phyloP scores from a whole-genome alignment of 2,329 filamentous ascomycete species.

The Penicillium sp. region DNA sequence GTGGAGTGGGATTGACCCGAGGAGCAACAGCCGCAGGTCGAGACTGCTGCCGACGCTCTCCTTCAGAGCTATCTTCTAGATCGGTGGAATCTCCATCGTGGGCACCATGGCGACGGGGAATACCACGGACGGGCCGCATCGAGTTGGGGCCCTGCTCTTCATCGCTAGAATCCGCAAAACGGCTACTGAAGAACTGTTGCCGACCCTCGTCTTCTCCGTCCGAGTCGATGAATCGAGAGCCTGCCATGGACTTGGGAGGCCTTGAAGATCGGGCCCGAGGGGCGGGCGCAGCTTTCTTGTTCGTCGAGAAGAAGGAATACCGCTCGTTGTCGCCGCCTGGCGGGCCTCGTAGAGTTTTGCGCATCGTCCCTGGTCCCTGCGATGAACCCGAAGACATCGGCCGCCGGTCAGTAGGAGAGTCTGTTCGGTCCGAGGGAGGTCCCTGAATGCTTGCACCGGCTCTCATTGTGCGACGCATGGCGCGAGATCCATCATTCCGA shows the following conservation, averaged over 20 bases:
- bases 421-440: conserved; percentile 45
- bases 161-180: conserved; percentile 73
- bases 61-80: conserved; percentile 61
- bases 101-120: conserved; percentile 58
- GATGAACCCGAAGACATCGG: conserved; percentile 46
- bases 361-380: conserved; percentile 42
- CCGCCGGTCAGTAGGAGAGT: conserved; percentile 60
- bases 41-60: conserved; percentile 34
- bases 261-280: conserved; percentile 32
- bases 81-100: conserved; percentile 65
- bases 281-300: conserved; percentile 34
- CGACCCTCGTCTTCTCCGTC: conserved; percentile 57
- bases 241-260: conserved; percentile 33
- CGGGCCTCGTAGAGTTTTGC: conserved; percentile 53
- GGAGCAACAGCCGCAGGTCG: conserved; percentile 21
- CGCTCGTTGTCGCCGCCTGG: conserved; percentile 29
- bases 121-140: conserved; percentile 60
- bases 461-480: conserved; percentile 76
- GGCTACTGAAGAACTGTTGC: conserved; percentile 51
- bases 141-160: conserved; percentile 54
- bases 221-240: conserved; percentile 60
- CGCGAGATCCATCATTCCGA: conserved; percentile 51
- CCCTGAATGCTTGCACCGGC: conserved; percentile 38
- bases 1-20: conserved; percentile 21
- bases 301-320: conserved; percentile 43